These are phyloP conservation scores for Penicillium waksmanii DNA, from an alignment of 495 filamentous ascomycete species.

Conservation along the genomic window DNA sequence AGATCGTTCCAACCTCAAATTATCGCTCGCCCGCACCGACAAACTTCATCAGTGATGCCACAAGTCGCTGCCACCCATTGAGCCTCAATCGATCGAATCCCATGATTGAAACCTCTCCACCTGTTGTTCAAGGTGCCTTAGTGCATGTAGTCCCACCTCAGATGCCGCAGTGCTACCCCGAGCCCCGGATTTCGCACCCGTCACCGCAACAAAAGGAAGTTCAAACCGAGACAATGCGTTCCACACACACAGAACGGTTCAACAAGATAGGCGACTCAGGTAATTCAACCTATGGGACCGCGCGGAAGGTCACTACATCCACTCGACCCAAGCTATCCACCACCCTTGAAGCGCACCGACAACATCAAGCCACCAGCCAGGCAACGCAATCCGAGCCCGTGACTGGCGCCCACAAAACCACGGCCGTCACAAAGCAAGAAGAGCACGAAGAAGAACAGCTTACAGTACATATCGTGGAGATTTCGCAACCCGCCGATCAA, in stretches of 20 bases:
- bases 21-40: conserved; percentile 24
- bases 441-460: conserved; percentile 1
- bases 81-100: not conserved
- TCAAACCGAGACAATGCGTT: not conserved
- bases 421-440: not conserved
- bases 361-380: not conserved
- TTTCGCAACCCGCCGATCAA: not conserved
- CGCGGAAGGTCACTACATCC: not conserved
- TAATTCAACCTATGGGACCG: not conserved
- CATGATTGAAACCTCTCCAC: not conserved
- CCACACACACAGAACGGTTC: not conserved
- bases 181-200: not conserved
- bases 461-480: not conserved
- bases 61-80: not conserved
- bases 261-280: conserved; percentile 1
- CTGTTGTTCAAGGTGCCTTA: not conserved
- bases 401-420: not conserved
- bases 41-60: conserved; percentile 2
- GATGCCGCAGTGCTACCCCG: conserved; percentile 12
- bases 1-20: conserved; percentile 16
- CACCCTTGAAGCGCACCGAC: not conserved
- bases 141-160: not conserved
- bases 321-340: conserved; percentile 1
- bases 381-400: not conserved
- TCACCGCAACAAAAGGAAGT: not conserved